phyloP scores from a whole-genome alignment of 2,329 filamentous ascomycete species.

The Metarhizium humberi region DNA sequence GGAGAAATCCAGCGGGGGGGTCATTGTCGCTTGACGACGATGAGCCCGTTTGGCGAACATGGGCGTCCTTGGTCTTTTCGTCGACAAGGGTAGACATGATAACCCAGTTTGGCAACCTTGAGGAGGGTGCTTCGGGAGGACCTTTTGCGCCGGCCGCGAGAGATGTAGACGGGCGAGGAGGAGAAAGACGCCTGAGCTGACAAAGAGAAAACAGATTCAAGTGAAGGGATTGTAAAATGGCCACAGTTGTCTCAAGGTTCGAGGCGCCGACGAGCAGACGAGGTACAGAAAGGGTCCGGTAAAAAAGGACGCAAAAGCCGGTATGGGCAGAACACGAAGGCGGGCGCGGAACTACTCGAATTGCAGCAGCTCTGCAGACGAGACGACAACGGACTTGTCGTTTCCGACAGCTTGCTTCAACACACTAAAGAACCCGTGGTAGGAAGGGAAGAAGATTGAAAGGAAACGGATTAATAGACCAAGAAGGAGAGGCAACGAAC shows the following conservation, averaged over 20 bases:
- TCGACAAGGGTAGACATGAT: conserved; percentile 15
- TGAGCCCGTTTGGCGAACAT: conserved; percentile 10
- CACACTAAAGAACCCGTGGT: too few species aligned
- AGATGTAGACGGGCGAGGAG: background rate
- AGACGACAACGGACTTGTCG: too few species aligned
- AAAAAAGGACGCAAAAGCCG: background rate
- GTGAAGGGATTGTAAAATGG: background rate
- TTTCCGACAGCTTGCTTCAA: too few species aligned
- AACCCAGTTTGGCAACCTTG: background rate
- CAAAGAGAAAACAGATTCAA: background rate
- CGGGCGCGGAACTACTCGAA: background rate
- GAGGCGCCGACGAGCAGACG: background rate
- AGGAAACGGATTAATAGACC: background rate
- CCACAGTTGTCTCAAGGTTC: background rate
- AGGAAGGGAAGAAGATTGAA: background rate
- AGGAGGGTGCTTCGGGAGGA: background rate
- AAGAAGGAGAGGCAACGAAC: background rate
- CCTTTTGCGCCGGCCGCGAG: background rate
- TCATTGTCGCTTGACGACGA: conserved; percentile 12
- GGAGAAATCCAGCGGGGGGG: background rate
- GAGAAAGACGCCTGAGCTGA: background rate
- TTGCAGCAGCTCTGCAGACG: background rate
- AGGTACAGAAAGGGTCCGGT: background rate
- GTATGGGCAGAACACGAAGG: background rate
- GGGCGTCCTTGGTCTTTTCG: conserved; percentile 14